Percentiles rank a stretch among this genome's conserved stretches.
Conservation (phyloP, 305 asterid genomes). For the Fraxinus latifolia region DNA sequence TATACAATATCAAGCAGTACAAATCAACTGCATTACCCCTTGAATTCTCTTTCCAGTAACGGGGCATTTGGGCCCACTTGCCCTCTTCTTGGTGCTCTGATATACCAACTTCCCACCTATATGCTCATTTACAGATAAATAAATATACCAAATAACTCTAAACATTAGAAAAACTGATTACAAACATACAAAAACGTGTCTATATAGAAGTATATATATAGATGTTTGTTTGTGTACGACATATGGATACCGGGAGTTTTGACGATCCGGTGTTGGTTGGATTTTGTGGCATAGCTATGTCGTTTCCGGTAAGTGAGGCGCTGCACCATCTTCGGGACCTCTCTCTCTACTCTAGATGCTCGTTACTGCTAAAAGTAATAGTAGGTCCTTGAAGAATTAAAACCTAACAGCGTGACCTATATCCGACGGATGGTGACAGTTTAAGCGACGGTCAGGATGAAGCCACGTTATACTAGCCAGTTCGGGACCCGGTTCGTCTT, state of each 20-base stretch:
- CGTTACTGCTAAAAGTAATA: background rate
- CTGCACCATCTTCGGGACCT: constrained; percentile 15
- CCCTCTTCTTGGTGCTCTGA: constrained; percentile 35
- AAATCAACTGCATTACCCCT: constrained; percentile 24
- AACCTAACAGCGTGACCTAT: background rate
- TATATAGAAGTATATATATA: background rate
- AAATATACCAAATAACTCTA: background rate
- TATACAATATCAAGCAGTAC: background rate
- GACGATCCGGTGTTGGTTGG: constrained; percentile 19
- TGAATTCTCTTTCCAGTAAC: constrained; percentile 39
- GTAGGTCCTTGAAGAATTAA: background rate
- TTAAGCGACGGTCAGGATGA: background rate
- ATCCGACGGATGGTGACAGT: constrained; percentile 2
- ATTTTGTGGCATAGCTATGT: constrained; percentile 21
- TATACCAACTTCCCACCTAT: constrained; percentile 33
- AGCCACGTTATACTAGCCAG: background rate
- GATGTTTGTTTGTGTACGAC: background rate
- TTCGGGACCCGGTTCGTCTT: background rate
- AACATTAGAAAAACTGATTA: background rate
- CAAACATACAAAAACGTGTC: background rate
- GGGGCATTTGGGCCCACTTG: constrained; percentile 37
- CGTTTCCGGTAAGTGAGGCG: constrained; percentile 15
- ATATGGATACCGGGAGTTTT: constrained; percentile 12
- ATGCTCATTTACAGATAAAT: background rate
- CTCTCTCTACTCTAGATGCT: constrained; percentile 6